A percentile compares a stretch with the other conserved stretches of the same genome.
phyloP scores from a whole-genome alignment of 768 basidiomycete species.

The Phallus indusiatus region DNA sequence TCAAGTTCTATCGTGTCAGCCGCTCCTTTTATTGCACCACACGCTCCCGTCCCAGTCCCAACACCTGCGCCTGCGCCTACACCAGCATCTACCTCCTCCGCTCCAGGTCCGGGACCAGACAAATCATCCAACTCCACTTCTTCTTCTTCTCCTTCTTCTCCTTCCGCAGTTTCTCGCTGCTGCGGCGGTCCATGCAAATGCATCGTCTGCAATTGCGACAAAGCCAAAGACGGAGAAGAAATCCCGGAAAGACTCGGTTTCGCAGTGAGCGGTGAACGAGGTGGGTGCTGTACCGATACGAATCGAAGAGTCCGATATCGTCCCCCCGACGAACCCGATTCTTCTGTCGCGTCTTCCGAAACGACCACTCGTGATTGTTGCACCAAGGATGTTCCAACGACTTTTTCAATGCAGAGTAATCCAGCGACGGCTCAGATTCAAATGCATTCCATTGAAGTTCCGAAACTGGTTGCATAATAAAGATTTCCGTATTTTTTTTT shows the following conservation, averaged over 20 bases:
- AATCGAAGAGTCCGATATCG: background rate
- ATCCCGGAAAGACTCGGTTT: conserved; percentile 19
- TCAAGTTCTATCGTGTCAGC: conserved; percentile 10
- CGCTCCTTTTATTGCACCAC: conserved; percentile 10
- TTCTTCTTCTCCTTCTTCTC: too few relatives aligned
- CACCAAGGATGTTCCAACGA: background rate
- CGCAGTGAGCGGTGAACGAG: conserved; percentile 28
- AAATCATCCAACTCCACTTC: conserved; percentile 10
- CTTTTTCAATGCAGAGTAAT: background rate
- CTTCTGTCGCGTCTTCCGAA: background rate
- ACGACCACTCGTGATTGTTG: background rate
- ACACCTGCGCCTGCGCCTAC: too few relatives aligned
- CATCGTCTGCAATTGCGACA: background rate
- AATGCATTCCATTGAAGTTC: background rate
- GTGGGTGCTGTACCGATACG: conserved; percentile 11
- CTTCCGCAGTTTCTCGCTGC: conserved; percentile 13
- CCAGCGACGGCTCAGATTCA: background rate
- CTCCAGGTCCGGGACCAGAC: conserved; percentile 9
- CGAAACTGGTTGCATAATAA: background rate
- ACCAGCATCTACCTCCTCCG: conserved; percentile 11
- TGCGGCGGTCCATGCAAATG: conserved; percentile 28
- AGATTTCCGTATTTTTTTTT: background rate
- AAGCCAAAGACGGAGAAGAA: conserved; percentile 16
- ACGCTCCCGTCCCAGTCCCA: too few relatives aligned
- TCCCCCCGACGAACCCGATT: background rate